Evolutionary conservation across 441 rosid species (phyloP), one percentile per base, ranked within the genome.

Genomic region (Gossypium davidsonii): DNA sequence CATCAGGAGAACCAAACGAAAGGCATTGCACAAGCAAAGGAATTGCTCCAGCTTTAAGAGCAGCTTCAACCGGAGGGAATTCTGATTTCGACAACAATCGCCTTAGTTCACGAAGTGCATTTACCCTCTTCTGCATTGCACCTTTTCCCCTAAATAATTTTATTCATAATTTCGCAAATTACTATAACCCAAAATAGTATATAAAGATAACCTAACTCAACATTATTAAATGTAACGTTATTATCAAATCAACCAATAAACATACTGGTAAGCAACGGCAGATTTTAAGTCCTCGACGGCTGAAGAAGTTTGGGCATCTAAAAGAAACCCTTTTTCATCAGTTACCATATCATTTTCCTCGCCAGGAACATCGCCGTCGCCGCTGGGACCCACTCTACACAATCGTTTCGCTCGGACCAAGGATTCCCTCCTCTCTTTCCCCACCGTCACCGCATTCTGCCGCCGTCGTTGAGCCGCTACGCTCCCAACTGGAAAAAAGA

Each of bases 341-440:
- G 89, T 77, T 81, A 86, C 76, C 97, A 92, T 90, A 20, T 90
- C 93, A 70, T 77, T 84, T 73, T 84, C 31, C 74, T 86, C 94
- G 63, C 46, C 28, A 6, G 68, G 51, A 70, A 70, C 75, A 73
- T 79, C 92, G 3, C 31, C 67, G 12, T 84, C 85, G n/a, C 84
- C 90, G 70, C 79, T 79, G 64, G 88, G 85, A 72, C 97, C 94
- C 15, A 79, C 88, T 83, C 94, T 84, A 74, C 97, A 92, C 49
- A 92, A 82, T 48, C 95, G 86, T 86, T 92, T 95, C 0, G 96
- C 96, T 9, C 94, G 86, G 61, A 95, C 91, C 81, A 92, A 78
- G 9, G 83, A 85, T n/a, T 95, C 97, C 75, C 98, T 87, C 77
- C 94, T 85, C 79, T 95, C 99, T 79, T 91, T 92, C 10, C 96